Percentiles rank a stretch among this genome's conserved stretches.
Evolutionary conservation across 257 asterid species (phyloP).

Genomic region (Solanum boliviense): DNA sequence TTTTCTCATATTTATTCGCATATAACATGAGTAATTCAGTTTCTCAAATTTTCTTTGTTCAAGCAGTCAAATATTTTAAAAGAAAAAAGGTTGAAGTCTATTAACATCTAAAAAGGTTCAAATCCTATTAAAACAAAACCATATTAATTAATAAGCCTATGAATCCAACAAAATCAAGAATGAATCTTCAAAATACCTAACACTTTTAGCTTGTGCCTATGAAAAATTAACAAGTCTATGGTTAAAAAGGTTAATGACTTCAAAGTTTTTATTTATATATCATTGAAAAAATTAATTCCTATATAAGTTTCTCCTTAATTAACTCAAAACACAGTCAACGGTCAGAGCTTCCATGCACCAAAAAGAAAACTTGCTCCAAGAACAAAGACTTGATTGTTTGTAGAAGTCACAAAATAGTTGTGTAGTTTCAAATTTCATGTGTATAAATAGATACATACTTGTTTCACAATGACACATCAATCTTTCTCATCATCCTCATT

Average conservation of each 20-base stretch:
- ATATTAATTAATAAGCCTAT: background rate
- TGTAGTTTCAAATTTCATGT: background rate
- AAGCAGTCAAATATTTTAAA: no score
- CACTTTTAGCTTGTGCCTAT: no score
- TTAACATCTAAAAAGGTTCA: background rate
- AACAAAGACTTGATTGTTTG: background rate
- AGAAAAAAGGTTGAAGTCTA: background rate
- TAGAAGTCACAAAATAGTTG: background rate
- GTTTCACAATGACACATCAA: no score
- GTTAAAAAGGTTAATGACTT: background rate
- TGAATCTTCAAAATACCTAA: background rate
- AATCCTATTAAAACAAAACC: background rate
- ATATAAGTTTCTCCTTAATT: background rate
- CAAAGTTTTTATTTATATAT: background rate
- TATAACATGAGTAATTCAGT: background rate
- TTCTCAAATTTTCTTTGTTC: background rate
- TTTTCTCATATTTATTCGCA: background rate
- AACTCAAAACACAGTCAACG: slow-evolving; percentile 5
- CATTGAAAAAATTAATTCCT: slow-evolving; percentile 3
- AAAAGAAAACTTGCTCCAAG: background rate
- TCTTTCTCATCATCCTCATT: no score
- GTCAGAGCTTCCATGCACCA: slow-evolving; percentile 3
- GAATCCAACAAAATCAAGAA: background rate
- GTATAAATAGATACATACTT: no score
- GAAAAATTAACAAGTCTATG: no score